These are phyloP conservation scores for Metschnikowia arizonensis DNA, from an alignment of 805 yeast species.

Conservation along the genomic window DNA sequence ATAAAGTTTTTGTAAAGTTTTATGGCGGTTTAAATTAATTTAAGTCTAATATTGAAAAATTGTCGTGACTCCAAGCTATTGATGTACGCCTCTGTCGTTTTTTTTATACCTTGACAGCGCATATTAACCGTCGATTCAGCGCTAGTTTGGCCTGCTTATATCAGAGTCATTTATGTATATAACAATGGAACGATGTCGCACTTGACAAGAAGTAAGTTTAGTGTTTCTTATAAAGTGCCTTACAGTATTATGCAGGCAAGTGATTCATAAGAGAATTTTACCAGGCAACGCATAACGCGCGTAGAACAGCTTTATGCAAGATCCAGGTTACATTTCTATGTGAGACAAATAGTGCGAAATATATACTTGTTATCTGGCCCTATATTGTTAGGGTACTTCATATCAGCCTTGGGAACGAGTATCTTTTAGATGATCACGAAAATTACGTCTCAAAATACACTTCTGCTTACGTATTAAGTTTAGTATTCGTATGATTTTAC, in stretches of 20 bases:
- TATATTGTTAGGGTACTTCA: background rate
- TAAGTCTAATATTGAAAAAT: too few species aligned
- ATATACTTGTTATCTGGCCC: background rate
- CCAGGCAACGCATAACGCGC: background rate
- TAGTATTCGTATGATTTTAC: background rate
- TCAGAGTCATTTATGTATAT: background rate
- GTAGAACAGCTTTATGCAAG: constrained; percentile 1
- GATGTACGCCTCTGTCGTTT: background rate
- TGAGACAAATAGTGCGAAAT: background rate
- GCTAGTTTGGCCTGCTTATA: background rate
- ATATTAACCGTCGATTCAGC: background rate
- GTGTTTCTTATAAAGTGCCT: background rate
- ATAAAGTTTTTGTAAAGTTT: background rate
- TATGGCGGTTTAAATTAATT: background rate
- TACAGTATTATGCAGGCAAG: background rate
- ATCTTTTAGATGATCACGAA: background rate
- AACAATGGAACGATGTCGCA: background rate
- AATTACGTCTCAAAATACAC: too few species aligned
- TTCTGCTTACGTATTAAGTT: too few species aligned
- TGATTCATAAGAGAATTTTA: background rate
- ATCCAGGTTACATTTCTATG: constrained; percentile 1
- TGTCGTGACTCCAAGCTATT: too few species aligned
- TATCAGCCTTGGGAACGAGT: background rate
- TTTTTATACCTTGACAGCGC: background rate
- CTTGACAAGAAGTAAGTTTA: background rate